phyloP scores from a whole-genome alignment of 108 stramenopile genomes.

The Nannochloropsis granulata region DNA sequence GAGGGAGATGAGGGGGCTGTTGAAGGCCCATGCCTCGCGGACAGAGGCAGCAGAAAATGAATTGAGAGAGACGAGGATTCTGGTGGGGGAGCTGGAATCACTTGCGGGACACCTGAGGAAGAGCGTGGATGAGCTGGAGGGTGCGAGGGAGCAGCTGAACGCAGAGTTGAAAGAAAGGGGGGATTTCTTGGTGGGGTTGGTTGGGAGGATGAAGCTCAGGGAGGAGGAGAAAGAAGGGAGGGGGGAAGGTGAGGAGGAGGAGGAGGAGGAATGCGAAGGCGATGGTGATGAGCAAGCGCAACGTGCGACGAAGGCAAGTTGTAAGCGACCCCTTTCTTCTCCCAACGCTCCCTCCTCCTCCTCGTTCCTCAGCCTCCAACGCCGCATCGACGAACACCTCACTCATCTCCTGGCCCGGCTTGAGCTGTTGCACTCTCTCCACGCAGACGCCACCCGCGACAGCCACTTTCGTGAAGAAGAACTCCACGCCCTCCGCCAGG shows the following conservation, averaged over 20 bases:
- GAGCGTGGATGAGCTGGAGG: not conserved
- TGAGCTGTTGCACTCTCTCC: not conserved
- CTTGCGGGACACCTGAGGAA: not conserved
- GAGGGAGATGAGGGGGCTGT: not conserved
- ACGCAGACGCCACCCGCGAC: not conserved
- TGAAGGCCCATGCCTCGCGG: not conserved
- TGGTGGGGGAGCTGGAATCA: not conserved
- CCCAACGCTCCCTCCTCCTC: no score
- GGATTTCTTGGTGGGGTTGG: not conserved
- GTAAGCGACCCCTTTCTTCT: no score
- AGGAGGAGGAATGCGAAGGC: no score
- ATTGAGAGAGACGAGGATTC: not conserved
- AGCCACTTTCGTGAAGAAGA: not conserved
- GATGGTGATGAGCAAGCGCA: no score
- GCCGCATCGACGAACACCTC: not conserved
- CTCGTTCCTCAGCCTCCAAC: no score
- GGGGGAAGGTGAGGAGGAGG: not conserved
- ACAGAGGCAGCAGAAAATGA: not conserved
- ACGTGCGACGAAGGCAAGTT: no score
- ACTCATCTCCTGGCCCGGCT: not conserved
- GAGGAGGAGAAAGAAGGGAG: not conserved
- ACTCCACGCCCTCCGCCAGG: not conserved
- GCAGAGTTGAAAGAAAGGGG: not conserved
- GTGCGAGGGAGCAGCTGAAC: not conserved
- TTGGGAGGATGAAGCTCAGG: not conserved